Base-by-base conservation (phyloP, 768 basidiomycete genomes). In the Trametes meyenii region DNA sequence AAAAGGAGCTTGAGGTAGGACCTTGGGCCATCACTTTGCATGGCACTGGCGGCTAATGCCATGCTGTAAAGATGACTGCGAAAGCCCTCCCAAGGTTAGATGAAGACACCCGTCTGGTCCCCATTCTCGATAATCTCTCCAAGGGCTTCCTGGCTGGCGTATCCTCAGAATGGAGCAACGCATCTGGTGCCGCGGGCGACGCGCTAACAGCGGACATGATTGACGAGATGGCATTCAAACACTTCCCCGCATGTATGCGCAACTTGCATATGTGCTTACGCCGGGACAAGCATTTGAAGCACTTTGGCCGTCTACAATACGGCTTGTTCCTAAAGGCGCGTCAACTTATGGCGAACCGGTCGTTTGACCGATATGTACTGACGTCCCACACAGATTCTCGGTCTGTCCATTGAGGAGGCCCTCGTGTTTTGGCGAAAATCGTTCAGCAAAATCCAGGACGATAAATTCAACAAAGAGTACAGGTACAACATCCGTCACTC, bases 391-490 rank as follows among this genome's bases (percentile, higher is more conserved):
- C 24, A 97, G 96, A 92, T 92, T 1, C 79, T 98, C 58, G 97
- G 97, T 8, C 76, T 99, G 59, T 89, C 96, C 0, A 85, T 99
- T 38, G 96, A 99, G 16, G 97, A 99, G 75, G 95, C 97, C 1
- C 73, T 98, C 49, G 76, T 83, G 11, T 99, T 97, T 75, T 99
- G 97, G 97, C 81, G 93, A 55, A 91, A 87, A 71, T 88, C 91
- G 24, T 97, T 96, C 72, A 85, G 74, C 63, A 78, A 76, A 26
- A 85, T 93, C 56, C 86, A 88, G 11, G 96, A 98, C 60, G 94
- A 98, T 76, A 89, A 94, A 72, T 99, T 98, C 76, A 96, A 96
- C 79, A 99, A 98, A 72, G 92, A 97, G 71, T 89, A 98, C 81
- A 89, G 86, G 68, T 99, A 99, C 74, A 99, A 98, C 66, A 95